Percentiles rank a stretch among this genome's conserved stretches.
Conservation (phyloP, 2,329 filamentous ascomycete genomes). For the Metarhizium anisopliae region DNA sequence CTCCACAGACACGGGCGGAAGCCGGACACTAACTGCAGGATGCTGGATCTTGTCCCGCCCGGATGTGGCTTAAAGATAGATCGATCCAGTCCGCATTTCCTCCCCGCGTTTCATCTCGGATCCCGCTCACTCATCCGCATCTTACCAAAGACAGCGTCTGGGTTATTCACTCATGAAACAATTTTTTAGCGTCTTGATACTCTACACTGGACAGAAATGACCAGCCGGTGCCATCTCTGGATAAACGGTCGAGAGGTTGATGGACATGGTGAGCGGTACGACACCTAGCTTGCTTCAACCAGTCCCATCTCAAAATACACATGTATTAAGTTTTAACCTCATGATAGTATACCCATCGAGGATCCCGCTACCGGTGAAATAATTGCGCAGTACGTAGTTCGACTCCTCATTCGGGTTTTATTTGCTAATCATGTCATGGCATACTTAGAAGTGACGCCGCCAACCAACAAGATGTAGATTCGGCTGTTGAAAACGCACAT, state of each 20-base stretch:
- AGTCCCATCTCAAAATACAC: neutral
- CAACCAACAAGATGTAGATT: slow-evolving; percentile 18
- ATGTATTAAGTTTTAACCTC: neutral
- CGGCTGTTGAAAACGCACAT: slow-evolving; percentile 37
- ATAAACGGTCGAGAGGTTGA: slow-evolving; percentile 3
- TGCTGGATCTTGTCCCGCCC: no score
- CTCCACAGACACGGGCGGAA: neutral
- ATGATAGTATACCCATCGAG: slow-evolving; percentile 41
- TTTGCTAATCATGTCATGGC: neutral
- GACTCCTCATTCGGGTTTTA: neutral
- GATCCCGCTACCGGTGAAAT: slow-evolving; percentile 43
- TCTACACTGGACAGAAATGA: neutral
- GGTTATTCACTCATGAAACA: no score
- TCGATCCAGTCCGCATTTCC: no score
- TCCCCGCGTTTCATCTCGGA: no score
- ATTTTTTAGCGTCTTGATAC: no score
- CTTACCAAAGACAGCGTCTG: no score
- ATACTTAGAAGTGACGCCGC: slow-evolving; percentile 19
- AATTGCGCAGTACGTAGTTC: slow-evolving; percentile 35
- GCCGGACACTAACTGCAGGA: neutral
- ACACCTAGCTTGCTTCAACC: neutral
- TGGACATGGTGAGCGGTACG: slow-evolving; percentile 6
- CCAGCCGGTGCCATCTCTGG: slow-evolving; percentile 5
- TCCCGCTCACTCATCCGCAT: no score
- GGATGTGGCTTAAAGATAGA: no score